Conservation (phyloP, 2,329 filamentous ascomycete species). For the Neospermospora avenae region DNA sequence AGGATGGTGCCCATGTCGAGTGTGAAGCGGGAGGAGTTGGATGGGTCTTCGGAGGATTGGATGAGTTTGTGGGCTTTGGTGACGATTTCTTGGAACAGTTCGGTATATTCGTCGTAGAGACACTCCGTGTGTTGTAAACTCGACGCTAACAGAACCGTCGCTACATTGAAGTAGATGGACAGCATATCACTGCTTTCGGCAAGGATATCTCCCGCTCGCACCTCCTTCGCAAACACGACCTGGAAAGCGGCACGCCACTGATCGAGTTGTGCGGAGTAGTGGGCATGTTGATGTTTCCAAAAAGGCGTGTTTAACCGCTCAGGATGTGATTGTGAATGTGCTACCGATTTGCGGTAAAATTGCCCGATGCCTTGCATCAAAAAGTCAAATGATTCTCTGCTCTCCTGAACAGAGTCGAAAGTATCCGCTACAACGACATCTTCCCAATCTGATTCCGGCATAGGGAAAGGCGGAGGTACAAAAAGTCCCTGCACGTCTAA, state of each 20-base stretch:
- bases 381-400: conserved; percentile 32
- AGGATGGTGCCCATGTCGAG: conserved; percentile 35
- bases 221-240: conserved; percentile 26
- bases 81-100: conserved; percentile 32
- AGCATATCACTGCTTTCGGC: conserved; percentile 30
- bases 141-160: conserved; percentile 32
- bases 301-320: conserved; percentile 27
- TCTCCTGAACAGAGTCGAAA: conserved; percentile 32
- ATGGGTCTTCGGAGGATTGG: conserved; percentile 30
- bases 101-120: conserved; percentile 32
- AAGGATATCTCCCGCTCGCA: conserved; percentile 25
- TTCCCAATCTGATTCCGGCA: conserved; percentile 33
- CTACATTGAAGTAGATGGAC: conserved; percentile 34
- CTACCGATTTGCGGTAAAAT: conserved; percentile 32
- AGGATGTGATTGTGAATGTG: conserved; percentile 29
- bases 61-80: conserved; percentile 30
- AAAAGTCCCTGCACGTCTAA: conserved; percentile 34
- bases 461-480: conserved; percentile 33
- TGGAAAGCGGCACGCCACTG: conserved; percentile 33
- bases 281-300: conserved; percentile 30
- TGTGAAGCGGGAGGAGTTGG: conserved; percentile 32
- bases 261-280: conserved; percentile 31
- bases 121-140: conserved; percentile 32
- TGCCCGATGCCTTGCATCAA: conserved; percentile 34
- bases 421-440: conserved; percentile 29